Evolutionary conservation across 345 rosid species (phyloP), one percentile per base, ranked within the genome.

Genomic region (Linum usitatissimum): DNA sequence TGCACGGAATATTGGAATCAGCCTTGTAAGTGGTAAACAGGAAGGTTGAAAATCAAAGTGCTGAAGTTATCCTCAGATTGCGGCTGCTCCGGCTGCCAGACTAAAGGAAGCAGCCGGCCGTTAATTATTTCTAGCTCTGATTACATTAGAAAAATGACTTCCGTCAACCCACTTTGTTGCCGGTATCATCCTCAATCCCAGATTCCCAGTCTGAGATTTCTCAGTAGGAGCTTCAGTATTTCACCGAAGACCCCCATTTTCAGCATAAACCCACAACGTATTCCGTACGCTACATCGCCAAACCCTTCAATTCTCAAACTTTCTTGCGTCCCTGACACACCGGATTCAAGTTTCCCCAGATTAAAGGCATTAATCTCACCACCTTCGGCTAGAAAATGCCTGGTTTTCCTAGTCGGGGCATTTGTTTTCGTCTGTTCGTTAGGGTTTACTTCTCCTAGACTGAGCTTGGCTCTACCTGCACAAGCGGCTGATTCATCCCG

Each of bases 391-490:
- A 75, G 70, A 60, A 85, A 79, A 69, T 58, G 75, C 0, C 79
- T 76, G 54, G 38, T 79, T 71, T 76, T 78, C 20, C 75, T 89
- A 64, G 69, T 84, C 61, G 96, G 95, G 59, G 78, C 85, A 3
- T 72, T 81, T 57, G 62, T 87, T 18, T 75, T 85, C 21, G 9
- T 81, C 74, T 91, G 86, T 30, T 69, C 69, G 34, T 64, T 68
- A n/a, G 48, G 79, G 49, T 9, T 42, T 53, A 74, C 68, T 23
- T 76, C 40, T 58, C 70, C 74, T 18, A 84, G 69, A 62, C 84
- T 80, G 21, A 72, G 79, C 49, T 42, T 80, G 57, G 88, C 96
- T 13, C 49, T 78, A 3, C 76, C 83, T 45, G 34, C 75, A 20
- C 71, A 62, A 56, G 63, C 68, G 20, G 40, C 65, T 9, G 72